Base-by-base conservation (phyloP, 441 rosid species). In the Sinapis alba region DNA sequence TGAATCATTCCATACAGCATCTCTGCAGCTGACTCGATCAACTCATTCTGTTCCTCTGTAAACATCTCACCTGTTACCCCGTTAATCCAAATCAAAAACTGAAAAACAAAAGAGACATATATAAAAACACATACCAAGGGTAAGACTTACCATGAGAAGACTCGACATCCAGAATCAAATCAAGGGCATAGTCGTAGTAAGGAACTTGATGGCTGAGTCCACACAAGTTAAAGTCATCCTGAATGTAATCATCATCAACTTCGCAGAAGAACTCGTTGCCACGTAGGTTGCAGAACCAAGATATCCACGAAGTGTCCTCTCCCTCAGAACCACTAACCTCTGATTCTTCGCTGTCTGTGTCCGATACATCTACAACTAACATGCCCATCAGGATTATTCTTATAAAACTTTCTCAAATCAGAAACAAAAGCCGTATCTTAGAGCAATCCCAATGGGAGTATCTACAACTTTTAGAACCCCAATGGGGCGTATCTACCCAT, bases 241-340 rank as follows among this genome's bases (percentile, higher is more conserved):
- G 94, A 36, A 89, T 86, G 75, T 89, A 89, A 75, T 89, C 93
- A 80, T 89, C 93, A 65, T 89, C 93, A 73, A 89, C 93, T 83
- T 87, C 93, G 60, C 93, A 89, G 72, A 89, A 89, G 84, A 89
- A 89, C 71, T 89, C 94, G 71, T 89, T 89, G 27, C 94, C 91
- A 65, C 91, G 90, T 50, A 89, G 78, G 66, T 87, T 89, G 79
- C 91, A 89, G 62, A 87, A 89, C 94, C 91, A 89, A 1, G 88
- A 87, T 38, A 87, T 85, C 94, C 91, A 89, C 10, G 91, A 89
- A 1, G 91, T 82, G 62, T 87, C 94, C 65, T 89, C 94, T 61
- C 86, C 94, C n/a, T 89, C 94, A 64, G 94, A 89, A 54, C 90
- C 94, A 74, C 94, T 89, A 18, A 89, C 89, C 51, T 89, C 90